Conservation (phyloP, 2,329 filamentous ascomycete species). For the Waltergamsia citrina region DNA sequence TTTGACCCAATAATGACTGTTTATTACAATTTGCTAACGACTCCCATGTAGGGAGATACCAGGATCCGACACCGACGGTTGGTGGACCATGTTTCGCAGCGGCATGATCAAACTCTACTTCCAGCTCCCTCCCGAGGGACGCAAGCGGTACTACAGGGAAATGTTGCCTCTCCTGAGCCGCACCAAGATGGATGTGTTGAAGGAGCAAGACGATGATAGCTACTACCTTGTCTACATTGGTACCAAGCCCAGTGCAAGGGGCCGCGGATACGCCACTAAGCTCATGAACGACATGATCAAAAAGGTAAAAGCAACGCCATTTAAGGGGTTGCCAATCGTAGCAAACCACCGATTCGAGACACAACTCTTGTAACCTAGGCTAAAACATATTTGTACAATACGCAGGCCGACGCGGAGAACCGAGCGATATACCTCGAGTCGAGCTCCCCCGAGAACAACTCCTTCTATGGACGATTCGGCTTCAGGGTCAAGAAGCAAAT, state of each 20-base stretch:
- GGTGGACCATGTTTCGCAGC: conserved; percentile 60
- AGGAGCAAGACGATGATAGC: conserved; percentile 53
- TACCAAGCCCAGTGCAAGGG: conserved; percentile 59
- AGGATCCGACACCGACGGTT: conserved; percentile 63
- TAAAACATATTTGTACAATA: conserved; percentile 7
- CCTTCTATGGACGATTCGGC: conserved; percentile 67
- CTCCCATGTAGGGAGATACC: conserved; percentile 66
- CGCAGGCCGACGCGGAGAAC: conserved; percentile 57
- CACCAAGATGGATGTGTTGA: conserved; percentile 61
- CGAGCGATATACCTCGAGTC: conserved; percentile 71
- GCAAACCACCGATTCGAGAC: too few species aligned
- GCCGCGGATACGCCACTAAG: conserved; percentile 63
- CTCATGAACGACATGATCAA: conserved; percentile 61
- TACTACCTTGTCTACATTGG: conserved; percentile 84
- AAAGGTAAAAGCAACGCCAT: conserved; percentile 37
- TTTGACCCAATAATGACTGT: neutral
- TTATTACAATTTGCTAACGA: too few species aligned
- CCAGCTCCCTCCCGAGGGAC: conserved; percentile 63
- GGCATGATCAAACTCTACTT: conserved; percentile 73
- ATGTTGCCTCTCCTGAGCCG: conserved; percentile 66
- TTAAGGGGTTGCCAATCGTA: too few species aligned
- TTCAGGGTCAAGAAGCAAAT: conserved; percentile 59
- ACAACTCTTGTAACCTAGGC: too few species aligned
- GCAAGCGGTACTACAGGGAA: conserved; percentile 66
- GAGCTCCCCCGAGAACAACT: conserved; percentile 56